Percentiles rank a stretch among this genome's conserved stretches.
Conservation (phyloP, 805 yeast genomes). For the Myxozyma kluyveri region DNA sequence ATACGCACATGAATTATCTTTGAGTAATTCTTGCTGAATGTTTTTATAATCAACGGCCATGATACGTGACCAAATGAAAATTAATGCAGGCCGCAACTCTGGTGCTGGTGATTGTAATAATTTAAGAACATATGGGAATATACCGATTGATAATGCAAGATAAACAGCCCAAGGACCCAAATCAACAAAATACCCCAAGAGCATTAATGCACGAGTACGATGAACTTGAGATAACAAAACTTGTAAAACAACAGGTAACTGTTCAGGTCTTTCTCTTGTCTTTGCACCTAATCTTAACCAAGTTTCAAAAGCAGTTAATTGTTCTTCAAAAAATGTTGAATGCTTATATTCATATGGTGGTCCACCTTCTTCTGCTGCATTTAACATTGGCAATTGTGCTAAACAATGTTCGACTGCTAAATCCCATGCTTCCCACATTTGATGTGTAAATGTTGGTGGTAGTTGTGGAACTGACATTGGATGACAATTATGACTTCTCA, state of each 20-base stretch:
- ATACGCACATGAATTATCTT: slow-evolving; percentile 86
- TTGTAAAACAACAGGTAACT: slow-evolving; percentile 88
- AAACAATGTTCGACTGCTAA: slow-evolving; percentile 92
- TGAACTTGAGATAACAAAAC: slow-evolving; percentile 92
- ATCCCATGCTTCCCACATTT: slow-evolving; percentile 99
- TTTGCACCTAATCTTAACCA: slow-evolving; percentile 92
- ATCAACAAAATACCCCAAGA: slow-evolving; percentile 82
- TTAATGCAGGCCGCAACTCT: slow-evolving; percentile 87
- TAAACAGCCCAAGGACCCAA: slow-evolving; percentile 98
- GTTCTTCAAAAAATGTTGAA: slow-evolving; percentile 93
- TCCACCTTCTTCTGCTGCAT: slow-evolving; percentile 39
- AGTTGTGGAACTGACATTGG: slow-evolving; percentile 92
- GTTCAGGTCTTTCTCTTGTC: slow-evolving; percentile 86
- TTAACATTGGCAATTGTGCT: slow-evolving; percentile 45
- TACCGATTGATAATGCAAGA: slow-evolving; percentile 87
- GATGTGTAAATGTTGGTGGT: slow-evolving; percentile 78
- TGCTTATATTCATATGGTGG: slow-evolving; percentile 65
- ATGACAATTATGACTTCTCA: slow-evolving; percentile 90
- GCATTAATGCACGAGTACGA: slow-evolving; percentile 79
- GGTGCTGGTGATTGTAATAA: slow-evolving; percentile 92
- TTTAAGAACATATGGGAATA: slow-evolving; percentile 90
- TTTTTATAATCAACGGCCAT: slow-evolving; percentile 91
- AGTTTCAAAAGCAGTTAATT: slow-evolving; percentile 89
- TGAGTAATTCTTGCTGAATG: slow-evolving; percentile 87
- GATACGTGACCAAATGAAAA: slow-evolving; percentile 95